Conservation (phyloP, 2,329 filamentous ascomycete genomes). For the Diaporthe ilicicola region DNA sequence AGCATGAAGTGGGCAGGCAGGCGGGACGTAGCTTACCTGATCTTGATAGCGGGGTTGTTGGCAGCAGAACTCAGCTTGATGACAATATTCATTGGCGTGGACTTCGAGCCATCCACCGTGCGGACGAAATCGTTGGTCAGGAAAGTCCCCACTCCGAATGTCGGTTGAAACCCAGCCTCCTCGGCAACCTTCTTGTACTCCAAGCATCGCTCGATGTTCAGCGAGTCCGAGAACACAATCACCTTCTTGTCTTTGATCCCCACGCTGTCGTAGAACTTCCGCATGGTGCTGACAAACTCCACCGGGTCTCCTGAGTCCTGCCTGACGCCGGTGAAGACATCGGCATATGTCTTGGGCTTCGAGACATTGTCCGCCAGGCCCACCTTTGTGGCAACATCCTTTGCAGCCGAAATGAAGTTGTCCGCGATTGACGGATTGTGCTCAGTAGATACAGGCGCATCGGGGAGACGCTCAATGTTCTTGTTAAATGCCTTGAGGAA, state of each 20-base stretch:
- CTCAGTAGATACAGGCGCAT: constrained; percentile 43
- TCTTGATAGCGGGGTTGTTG: constrained; percentile 87
- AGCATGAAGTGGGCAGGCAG: neutral
- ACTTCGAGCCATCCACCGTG: constrained; percentile 78
- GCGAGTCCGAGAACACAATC: constrained; percentile 94
- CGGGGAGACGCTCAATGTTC: constrained; percentile 59
- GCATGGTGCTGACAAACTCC: constrained; percentile 80
- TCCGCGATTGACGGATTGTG: constrained; percentile 41
- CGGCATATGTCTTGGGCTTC: constrained; percentile 73
- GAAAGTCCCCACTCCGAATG: constrained; percentile 95
- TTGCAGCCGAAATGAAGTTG: constrained; percentile 39
- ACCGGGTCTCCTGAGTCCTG: constrained; percentile 91
- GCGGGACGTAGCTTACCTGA: constrained; percentile 60
- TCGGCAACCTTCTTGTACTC: constrained; percentile 90
- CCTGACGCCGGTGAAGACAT: constrained; percentile 83
- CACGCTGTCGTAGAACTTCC: constrained; percentile 79
- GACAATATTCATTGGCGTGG: constrained; percentile 92
- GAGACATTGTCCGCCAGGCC: constrained; percentile 51
- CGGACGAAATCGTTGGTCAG: constrained; percentile 94
- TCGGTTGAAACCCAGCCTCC: constrained; percentile 80
- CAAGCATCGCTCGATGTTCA: constrained; percentile 90
- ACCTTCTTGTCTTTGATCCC: constrained; percentile 83
- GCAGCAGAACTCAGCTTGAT: constrained; percentile 92
- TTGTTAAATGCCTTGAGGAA: constrained; percentile 87
- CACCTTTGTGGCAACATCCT: constrained; percentile 44